Percentiles rank a stretch among this genome's conserved stretches.
phyloP scores from a whole-genome alignment of 176 grass and related monocot species.

The Raddia distichophylla region DNA sequence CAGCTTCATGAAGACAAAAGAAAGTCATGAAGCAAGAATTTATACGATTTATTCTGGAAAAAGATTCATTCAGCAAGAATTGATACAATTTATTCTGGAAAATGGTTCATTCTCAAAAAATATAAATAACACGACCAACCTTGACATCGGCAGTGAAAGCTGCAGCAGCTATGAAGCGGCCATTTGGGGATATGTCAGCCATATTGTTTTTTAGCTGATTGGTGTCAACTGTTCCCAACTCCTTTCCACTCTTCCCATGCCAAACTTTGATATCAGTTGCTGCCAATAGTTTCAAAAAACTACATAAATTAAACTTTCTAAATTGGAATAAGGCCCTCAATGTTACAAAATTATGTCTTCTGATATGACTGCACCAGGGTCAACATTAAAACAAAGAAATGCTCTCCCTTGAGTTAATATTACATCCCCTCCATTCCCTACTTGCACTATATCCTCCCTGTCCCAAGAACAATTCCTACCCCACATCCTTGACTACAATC shows the following conservation, averaged over 20 bases:
- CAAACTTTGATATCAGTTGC: slow-evolving; percentile 94
- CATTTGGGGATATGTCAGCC: slow-evolving; percentile 92
- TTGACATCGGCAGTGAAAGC: slow-evolving; percentile 99
- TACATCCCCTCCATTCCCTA: not conserved
- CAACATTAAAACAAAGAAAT: slow-evolving; percentile 1
- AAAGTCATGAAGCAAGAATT: not conserved
- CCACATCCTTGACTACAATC: not conserved
- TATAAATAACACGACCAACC: slow-evolving; percentile 51
- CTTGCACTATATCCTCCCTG: not conserved
- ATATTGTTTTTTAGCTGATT: slow-evolving; percentile 99
- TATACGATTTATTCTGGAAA: too few relatives aligned
- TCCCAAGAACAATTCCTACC: not conserved
- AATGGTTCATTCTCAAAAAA: not conserved
- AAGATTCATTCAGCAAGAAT: not conserved
- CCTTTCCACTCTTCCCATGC: slow-evolving; percentile 94
- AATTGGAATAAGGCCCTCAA: not conserved
- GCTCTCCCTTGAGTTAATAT: not conserved
- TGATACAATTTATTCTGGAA: not conserved
- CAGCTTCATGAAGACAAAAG: not conserved
- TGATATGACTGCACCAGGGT: not conserved
- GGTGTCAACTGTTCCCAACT: slow-evolving; percentile 83
- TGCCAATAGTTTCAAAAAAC: slow-evolving; percentile 48
- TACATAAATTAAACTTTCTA: not conserved
- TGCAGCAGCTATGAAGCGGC: slow-evolving; percentile 92
- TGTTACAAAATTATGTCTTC: slow-evolving; percentile 2